Percentiles rank a stretch among this genome's conserved stretches.
Conservation (phyloP, 2,329 filamentous ascomycete species). For the Nakataea oryzae region DNA sequence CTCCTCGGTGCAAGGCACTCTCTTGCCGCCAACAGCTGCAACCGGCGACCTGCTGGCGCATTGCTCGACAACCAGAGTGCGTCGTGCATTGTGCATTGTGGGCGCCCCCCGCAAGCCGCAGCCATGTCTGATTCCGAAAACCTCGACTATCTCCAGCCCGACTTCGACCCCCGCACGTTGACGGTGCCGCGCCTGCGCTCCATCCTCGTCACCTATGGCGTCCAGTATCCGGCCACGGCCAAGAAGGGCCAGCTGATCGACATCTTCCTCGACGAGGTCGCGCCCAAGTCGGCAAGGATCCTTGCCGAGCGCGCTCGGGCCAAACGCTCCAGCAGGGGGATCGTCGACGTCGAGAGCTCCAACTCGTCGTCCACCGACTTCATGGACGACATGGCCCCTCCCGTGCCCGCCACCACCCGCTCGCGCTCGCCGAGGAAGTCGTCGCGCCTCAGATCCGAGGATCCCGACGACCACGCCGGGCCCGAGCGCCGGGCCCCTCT, state of each 20-base stretch:
- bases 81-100: not conserved
- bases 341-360: constrained; percentile 57
- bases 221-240: constrained; percentile 76
- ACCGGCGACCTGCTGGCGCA: no score
- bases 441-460: constrained; percentile 40
- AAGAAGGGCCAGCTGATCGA: constrained; percentile 86
- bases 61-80: no score
- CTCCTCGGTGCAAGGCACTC: not conserved
- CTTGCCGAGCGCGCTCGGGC: constrained; percentile 65
- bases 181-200: constrained; percentile 84
- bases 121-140: constrained; percentile 55
- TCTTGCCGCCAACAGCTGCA: not conserved
- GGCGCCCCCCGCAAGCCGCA: not conserved
- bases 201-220: constrained; percentile 80
- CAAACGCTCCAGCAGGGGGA: constrained; percentile 80
- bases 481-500: constrained; percentile 16
- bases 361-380: constrained; percentile 36
- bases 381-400: constrained; percentile 39
- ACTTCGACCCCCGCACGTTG: constrained; percentile 73
- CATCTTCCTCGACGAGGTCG: constrained; percentile 69
- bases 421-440: constrained; percentile 46
- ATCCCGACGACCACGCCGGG: constrained; percentile 27
- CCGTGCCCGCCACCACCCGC: constrained; percentile 33
- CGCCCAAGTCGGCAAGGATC: constrained; percentile 69
- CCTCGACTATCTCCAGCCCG: constrained; percentile 73